Percentiles rank a stretch among this genome's conserved stretches.
phyloP scores from a whole-genome alignment of 176 grass and related monocot species.

The Bolboschoenus planiculmis region DNA sequence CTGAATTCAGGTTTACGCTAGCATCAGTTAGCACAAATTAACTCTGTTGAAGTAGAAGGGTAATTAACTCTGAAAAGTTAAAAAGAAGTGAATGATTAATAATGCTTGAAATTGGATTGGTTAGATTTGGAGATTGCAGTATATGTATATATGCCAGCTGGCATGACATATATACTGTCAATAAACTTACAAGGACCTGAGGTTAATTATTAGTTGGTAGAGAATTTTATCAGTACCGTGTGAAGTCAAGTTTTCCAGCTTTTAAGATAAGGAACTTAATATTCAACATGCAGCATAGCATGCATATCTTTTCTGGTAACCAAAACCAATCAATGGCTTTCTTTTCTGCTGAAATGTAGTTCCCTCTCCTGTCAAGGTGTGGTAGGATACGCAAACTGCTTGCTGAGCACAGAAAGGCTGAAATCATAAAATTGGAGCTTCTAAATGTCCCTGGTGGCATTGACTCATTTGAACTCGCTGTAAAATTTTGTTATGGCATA shows the following conservation, averaged over 20 bases:
- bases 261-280: neutral
- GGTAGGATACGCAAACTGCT: slow-evolving; percentile 57
- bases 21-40: neutral
- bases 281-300: neutral
- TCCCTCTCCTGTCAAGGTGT: slow-evolving; percentile 85
- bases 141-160: neutral
- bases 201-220: neutral
- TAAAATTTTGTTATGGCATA: slow-evolving; percentile 96
- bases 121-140: neutral
- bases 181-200: neutral
- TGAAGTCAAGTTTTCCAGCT: neutral
- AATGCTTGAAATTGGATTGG: neutral
- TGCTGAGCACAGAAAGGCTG: slow-evolving; percentile 43
- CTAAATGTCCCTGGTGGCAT: slow-evolving; percentile 65
- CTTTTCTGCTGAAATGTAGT: slow-evolving; percentile 36
- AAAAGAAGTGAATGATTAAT: neutral
- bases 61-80: neutral
- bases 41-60: neutral
- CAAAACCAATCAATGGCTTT: neutral
- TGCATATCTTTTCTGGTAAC: neutral
- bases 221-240: neutral
- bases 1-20: neutral
- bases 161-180: neutral
- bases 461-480: slow-evolving; percentile 61
- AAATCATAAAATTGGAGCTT: slow-evolving; percentile 45